These are phyloP conservation scores for Cucumis sativus DNA, from an alignment of 306 rosid genomes.

Conservation along the genomic window DNA sequence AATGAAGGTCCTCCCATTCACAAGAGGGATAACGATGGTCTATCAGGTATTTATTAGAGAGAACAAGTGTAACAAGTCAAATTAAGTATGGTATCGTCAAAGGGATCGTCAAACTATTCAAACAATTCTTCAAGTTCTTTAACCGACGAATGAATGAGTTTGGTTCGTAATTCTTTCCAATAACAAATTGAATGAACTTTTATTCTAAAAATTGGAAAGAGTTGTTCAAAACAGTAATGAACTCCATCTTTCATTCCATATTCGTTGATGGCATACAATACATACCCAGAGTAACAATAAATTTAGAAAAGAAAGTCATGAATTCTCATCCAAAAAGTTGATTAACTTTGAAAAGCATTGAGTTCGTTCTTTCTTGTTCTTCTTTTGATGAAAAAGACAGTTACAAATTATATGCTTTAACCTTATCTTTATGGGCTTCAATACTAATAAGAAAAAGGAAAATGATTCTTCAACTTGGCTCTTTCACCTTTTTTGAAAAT, in stretches of 20 bases:
- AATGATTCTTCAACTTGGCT: background rate
- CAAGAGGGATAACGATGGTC: background rate
- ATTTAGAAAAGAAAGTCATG: background rate
- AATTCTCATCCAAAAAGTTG: constrained; percentile 6
- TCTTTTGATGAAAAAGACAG: background rate
- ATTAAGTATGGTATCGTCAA: too few relatives aligned
- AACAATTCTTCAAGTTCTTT: too few relatives aligned
- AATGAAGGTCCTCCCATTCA: background rate
- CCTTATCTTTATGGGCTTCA: constrained; percentile 5
- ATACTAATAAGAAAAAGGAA: too few relatives aligned
- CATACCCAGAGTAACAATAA: background rate
- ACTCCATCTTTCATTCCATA: background rate
- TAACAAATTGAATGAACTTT: background rate
- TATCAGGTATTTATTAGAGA: background rate
- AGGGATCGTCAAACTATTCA: too few relatives aligned
- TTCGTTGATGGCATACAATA: constrained; percentile 2
- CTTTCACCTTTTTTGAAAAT: background rate
- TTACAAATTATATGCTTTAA: background rate
- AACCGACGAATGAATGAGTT: too few relatives aligned
- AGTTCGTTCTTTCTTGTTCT: background rate
- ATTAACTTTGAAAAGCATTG: background rate
- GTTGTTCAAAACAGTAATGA: background rate
- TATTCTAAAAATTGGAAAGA: background rate
- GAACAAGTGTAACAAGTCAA: too few relatives aligned
- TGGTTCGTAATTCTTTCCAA: too few relatives aligned